These are phyloP conservation scores for Acephala macrosclerotiorum DNA, from an alignment of 2,329 filamentous ascomycete species.

Conservation along the genomic window DNA sequence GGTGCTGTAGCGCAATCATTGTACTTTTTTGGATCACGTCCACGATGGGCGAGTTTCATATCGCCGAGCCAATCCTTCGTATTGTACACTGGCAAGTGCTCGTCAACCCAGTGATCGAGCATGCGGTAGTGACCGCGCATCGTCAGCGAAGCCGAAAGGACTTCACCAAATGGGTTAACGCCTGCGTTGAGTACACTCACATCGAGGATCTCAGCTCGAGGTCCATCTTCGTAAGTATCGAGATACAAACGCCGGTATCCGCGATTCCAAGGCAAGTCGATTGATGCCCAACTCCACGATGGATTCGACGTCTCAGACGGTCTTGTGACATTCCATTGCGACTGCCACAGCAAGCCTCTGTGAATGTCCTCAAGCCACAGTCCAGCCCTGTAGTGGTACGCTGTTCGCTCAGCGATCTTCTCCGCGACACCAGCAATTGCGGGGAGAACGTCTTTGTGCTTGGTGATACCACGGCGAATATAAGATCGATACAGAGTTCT, in stretches of 20 bases:
- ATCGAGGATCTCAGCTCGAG: conserved; percentile 16
- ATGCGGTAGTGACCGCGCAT: neutral
- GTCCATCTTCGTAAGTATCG: neutral
- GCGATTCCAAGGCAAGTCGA: neutral
- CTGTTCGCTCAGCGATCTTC: conserved; percentile 10
- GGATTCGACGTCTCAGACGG: neutral
- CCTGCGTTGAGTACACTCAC: neutral
- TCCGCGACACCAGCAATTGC: conserved; percentile 21
- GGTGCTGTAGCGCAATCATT: neutral
- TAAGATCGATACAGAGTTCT: conserved; percentile 2
- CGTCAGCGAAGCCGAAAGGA: conserved; percentile 1
- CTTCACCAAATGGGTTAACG: conserved; percentile 7
- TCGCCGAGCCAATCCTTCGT: neutral
- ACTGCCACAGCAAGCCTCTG: conserved; percentile 21
- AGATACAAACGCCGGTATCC: neutral
- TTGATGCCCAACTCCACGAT: conserved; percentile 12
- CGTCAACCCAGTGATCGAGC: neutral
- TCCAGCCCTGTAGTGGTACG: conserved; percentile 16
- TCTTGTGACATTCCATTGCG: neutral
- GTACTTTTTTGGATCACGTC: neutral
- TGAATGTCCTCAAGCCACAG: conserved; percentile 25
- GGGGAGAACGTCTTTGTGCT: conserved; percentile 12
- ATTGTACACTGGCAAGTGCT: neutral
- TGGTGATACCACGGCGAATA: conserved; percentile 4
- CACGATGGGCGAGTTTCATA: neutral